These are phyloP conservation scores for Eucalyptus sp. DNA, from an alignment of 345 rosid species.

Conservation along the genomic window DNA sequence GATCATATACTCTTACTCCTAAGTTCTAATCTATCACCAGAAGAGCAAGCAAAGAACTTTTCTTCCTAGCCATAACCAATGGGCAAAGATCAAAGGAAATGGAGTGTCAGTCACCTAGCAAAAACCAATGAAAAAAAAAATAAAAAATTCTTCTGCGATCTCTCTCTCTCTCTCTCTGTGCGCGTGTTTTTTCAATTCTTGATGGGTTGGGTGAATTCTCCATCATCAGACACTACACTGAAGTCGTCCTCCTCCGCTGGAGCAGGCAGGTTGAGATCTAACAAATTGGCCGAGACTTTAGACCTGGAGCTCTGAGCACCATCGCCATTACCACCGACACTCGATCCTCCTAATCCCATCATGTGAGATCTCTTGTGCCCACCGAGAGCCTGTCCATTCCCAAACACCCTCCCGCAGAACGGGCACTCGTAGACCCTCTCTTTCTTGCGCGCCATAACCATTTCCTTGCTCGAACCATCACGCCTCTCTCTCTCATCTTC, in stretches of 20 bases:
- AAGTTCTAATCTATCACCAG: background rate
- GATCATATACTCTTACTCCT: background rate
- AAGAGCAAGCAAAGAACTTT: background rate
- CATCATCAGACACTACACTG: constrained; percentile 33
- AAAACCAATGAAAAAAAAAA: background rate
- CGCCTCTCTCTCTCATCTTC: background rate
- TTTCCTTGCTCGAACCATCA: background rate
- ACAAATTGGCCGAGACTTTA: constrained; percentile 17
- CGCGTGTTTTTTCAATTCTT: background rate
- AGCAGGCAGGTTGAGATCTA: constrained; percentile 98
- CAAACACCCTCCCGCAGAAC: constrained; percentile 48
- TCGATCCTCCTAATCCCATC: constrained; percentile 11
- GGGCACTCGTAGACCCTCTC: constrained; percentile 37
- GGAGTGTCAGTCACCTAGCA: background rate
- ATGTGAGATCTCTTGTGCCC: constrained; percentile 81
- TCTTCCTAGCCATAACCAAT: background rate
- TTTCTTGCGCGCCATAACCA: background rate
- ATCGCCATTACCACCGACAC: background rate
- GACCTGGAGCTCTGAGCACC: background rate
- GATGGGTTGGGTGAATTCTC: background rate
- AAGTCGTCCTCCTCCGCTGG: constrained; percentile 57
- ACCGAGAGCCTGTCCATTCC: constrained; percentile 75
- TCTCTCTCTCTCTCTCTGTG: background rate
- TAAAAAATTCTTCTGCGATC: background rate
- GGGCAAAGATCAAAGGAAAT: background rate